These are phyloP conservation scores for Xenoacremonium recifei DNA, from an alignment of 2,329 filamentous ascomycete genomes.

Conservation along the genomic window DNA sequence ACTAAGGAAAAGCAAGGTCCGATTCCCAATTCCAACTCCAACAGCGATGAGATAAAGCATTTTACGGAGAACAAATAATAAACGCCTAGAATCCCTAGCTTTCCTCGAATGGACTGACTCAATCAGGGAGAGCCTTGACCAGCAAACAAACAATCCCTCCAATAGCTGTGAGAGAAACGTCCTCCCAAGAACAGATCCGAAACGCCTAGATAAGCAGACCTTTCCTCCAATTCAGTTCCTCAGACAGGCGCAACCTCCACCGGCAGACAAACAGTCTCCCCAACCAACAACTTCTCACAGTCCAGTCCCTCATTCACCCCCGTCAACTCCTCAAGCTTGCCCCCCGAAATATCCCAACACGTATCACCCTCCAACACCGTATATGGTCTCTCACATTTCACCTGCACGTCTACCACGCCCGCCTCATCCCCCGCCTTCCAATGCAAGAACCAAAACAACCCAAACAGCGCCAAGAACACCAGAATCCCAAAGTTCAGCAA, in stretches of 20 bases:
- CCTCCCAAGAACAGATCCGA: no score
- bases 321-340: conserved; percentile 44
- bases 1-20: no score
- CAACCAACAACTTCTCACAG: conserved; percentile 44
- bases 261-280: conserved; percentile 46
- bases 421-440: conserved; percentile 25
- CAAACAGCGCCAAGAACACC: conserved; percentile 48
- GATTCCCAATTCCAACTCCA: no score
- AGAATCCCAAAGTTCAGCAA: conserved; percentile 58
- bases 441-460: conserved; percentile 48
- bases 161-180: no score
- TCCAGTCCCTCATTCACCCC: conserved; percentile 44
- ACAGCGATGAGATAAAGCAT: no score
- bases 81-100: no score
- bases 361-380: conserved; percentile 48
- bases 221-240: no score
- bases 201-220: no score
- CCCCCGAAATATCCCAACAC: conserved; percentile 52
- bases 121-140: no score
- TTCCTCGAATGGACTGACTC: no score
- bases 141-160: no score
- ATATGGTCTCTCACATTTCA: conserved; percentile 28
- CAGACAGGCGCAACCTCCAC: conserved; percentile 12
- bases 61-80: no score
- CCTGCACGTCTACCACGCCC: conserved; percentile 22